Evolutionary conservation across 2,329 filamentous ascomycete species (phyloP).

Genomic region (Gnomoniopsis sp.): DNA sequence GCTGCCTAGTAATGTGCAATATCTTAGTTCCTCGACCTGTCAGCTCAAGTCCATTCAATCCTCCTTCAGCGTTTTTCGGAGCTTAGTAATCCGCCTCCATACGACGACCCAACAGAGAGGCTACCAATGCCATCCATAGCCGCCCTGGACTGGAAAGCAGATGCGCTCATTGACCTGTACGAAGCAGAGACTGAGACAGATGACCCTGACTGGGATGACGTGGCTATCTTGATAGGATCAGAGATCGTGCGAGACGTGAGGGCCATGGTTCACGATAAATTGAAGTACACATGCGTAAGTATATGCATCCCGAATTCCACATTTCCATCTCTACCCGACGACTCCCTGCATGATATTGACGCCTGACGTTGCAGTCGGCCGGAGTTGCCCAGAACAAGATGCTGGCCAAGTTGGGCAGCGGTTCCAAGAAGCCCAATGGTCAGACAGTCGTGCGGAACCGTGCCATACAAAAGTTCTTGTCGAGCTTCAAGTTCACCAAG

Average conservation of each 20-base stretch:
- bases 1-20: background rate
- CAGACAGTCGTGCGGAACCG: conserved; percentile 92
- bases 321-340: background rate
- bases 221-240: conserved; percentile 80
- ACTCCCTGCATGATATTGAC: background rate
- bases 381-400: conserved; percentile 92
- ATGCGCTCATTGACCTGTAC: conserved; percentile 78
- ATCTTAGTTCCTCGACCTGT: conserved; percentile 75
- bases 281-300: conserved; percentile 74
- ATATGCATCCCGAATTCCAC: background rate
- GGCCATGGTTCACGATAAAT: conserved; percentile 59
- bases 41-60: conserved; percentile 73
- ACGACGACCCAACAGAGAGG: conserved; percentile 67
- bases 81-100: conserved; percentile 62
- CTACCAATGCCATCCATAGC: conserved; percentile 68
- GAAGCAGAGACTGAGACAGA: conserved; percentile 67
- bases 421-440: conserved; percentile 86
- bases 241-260: conserved; percentile 82
- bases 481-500: conserved; percentile 87
- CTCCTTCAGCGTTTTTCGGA: conserved; percentile 76
- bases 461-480: conserved; percentile 75
- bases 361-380: conserved; percentile 35
- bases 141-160: conserved; percentile 77
- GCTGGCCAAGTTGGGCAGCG: conserved; percentile 89
- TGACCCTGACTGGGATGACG: conserved; percentile 95